phyloP scores from a whole-genome alignment of 257 asterid species.

The Solanum sejunctum region DNA sequence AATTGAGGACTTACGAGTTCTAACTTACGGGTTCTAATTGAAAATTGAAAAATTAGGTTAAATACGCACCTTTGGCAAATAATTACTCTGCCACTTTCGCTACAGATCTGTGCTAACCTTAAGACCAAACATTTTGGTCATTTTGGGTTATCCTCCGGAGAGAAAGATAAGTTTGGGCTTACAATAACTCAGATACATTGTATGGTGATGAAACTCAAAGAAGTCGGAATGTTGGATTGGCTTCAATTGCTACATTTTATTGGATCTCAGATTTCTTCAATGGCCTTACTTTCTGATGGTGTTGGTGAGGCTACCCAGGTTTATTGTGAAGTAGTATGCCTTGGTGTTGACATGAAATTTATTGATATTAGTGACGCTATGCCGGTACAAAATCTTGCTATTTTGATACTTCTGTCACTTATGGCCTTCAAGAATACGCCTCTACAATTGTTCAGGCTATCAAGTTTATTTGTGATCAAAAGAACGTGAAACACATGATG shows the following conservation, averaged over 20 bases:
- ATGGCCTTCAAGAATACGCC: slow-evolving; percentile 69
- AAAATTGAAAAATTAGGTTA: too few species aligned
- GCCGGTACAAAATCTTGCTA: slow-evolving; percentile 75
- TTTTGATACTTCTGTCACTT: slow-evolving; percentile 73
- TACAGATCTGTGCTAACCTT: slow-evolving; percentile 57
- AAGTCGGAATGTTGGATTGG: slow-evolving; percentile 68
- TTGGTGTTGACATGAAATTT: slow-evolving; percentile 69
- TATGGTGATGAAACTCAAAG: slow-evolving; percentile 59
- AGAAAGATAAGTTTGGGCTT: slow-evolving; percentile 87
- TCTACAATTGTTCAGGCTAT: slow-evolving; percentile 69
- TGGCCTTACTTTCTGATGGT: slow-evolving; percentile 60
- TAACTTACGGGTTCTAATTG: too few species aligned
- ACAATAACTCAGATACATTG: slow-evolving; percentile 72
- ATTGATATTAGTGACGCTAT: slow-evolving; percentile 90
- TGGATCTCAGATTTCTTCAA: slow-evolving; percentile 89
- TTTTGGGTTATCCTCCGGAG: slow-evolving; percentile 93
- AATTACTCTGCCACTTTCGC: too few species aligned
- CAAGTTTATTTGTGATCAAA: slow-evolving; percentile 41
- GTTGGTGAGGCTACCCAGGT: slow-evolving; percentile 90
- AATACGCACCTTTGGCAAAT: too few species aligned
- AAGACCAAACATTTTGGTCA: slow-evolving; percentile 89
- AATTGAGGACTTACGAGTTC: too few species aligned
- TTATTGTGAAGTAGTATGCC: slow-evolving; percentile 48
- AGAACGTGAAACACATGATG: slow-evolving; percentile 60
- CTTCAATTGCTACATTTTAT: slow-evolving; percentile 85